A percentile compares a stretch with the other conserved stretches of the same genome.
phyloP scores from a whole-genome alignment of 371 early-diverging fungal genomes.

The Coemansia sp. region DNA sequence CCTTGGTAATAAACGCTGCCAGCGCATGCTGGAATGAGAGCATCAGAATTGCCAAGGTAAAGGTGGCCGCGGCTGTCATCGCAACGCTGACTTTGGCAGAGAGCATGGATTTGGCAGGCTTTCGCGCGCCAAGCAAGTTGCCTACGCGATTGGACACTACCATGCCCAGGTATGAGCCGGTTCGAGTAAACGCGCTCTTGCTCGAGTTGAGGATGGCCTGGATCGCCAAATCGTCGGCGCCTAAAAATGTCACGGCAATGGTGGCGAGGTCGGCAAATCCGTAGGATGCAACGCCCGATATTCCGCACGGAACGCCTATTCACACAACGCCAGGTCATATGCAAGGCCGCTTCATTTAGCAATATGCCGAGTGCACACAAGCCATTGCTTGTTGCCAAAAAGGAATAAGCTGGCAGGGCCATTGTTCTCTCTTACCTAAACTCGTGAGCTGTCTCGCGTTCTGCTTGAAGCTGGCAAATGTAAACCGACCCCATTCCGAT shows the following conservation, averaged over 20 bases:
- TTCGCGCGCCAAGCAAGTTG: constrained; percentile 48
- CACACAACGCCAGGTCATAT: neutral
- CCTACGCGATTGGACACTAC: constrained; percentile 60
- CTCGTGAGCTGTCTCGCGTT: constrained; percentile 29
- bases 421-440: constrained; percentile 19
- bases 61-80: constrained; percentile 13
- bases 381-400: neutral
- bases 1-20: constrained; percentile 48
- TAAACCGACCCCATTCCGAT: constrained; percentile 38
- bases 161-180: constrained; percentile 55
- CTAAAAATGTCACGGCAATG: constrained; percentile 44
- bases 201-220: constrained; percentile 58
- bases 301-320: constrained; percentile 40
- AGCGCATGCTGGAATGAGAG: constrained; percentile 15
- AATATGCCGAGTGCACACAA: neutral
- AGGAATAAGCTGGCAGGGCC: no score
- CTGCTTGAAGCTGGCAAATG: constrained; percentile 19
- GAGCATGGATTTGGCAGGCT: constrained; percentile 21
- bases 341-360: neutral
- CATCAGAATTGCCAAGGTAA: constrained; percentile 23
- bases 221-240: constrained; percentile 55
- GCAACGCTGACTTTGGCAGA: constrained; percentile 28
- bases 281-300: constrained; percentile 45
- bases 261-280: constrained; percentile 49
- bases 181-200: constrained; percentile 53